Conservation (phyloP, 352 stramenopile species). For the Phytophthora ohioensis region DNA sequence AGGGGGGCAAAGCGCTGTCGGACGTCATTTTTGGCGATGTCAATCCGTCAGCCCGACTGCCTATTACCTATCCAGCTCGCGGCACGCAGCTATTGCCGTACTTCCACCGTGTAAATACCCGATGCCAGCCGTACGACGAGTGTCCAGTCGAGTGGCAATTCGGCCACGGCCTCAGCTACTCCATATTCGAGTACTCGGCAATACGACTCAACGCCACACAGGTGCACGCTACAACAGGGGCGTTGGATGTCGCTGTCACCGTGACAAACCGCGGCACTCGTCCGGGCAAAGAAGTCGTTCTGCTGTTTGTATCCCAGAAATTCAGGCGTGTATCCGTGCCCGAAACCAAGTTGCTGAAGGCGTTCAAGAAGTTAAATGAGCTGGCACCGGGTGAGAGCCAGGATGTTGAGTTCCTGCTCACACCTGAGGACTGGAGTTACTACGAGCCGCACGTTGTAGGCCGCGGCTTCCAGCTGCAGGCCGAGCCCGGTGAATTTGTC, state of each 20-base stretch:
- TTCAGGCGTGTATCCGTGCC: slow-evolving; percentile 61
- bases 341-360: slow-evolving; percentile 81
- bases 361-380: slow-evolving; percentile 73
- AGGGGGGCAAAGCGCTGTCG: slow-evolving; percentile 76
- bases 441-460: slow-evolving; percentile 56
- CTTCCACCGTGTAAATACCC: slow-evolving; percentile 72
- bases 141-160: slow-evolving; percentile 73
- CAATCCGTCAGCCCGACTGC: slow-evolving; percentile 78
- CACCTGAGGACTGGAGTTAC: slow-evolving; percentile 58
- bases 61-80: slow-evolving; percentile 79
- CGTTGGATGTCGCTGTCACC: slow-evolving; percentile 57
- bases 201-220: slow-evolving; percentile 52
- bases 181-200: slow-evolving; percentile 65
- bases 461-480: slow-evolving; percentile 43
- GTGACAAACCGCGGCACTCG: slow-evolving; percentile 67
- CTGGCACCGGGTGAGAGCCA: slow-evolving; percentile 31
- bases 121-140: slow-evolving; percentile 60
- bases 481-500: slow-evolving; percentile 61
- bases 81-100: slow-evolving; percentile 66
- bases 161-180: slow-evolving; percentile 76
- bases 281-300: slow-evolving; percentile 66
- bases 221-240: slow-evolving; percentile 37
- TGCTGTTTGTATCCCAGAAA: slow-evolving; percentile 76
- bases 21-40: slow-evolving; percentile 74
- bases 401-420: slow-evolving; percentile 59